These are phyloP conservation scores for Clohesyomyces aquaticus DNA, from an alignment of 495 filamentous ascomycete genomes.

Conservation along the genomic window DNA sequence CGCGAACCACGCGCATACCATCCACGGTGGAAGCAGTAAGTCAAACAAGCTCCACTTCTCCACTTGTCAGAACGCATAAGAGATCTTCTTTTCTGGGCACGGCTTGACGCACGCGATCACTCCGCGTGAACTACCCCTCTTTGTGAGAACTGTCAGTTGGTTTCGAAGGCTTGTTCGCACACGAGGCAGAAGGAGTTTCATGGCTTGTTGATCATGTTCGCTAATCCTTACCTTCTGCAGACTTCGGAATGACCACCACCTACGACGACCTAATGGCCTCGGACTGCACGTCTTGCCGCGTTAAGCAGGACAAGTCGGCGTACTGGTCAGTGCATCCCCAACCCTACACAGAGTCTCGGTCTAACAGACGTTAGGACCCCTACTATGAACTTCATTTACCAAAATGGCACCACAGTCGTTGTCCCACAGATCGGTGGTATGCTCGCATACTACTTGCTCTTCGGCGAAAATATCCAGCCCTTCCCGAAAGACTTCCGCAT, in stretches of 20 bases:
- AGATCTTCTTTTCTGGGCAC: slow-evolving; percentile 17
- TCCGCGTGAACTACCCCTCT: slow-evolving; percentile 2
- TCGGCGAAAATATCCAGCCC: slow-evolving; percentile 63
- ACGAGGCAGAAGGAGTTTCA: slow-evolving; percentile 26
- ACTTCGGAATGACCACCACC: slow-evolving; percentile 54
- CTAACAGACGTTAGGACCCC: slow-evolving; percentile 44
- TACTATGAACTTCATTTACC: slow-evolving; percentile 59
- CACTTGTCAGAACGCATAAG: slow-evolving; percentile 24
- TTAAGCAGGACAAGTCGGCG: slow-evolving; percentile 63
- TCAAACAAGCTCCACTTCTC: slow-evolving; percentile 24
- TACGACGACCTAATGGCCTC: slow-evolving; percentile 52
- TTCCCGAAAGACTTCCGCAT: slow-evolving; percentile 84
- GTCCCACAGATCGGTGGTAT: slow-evolving; percentile 61
- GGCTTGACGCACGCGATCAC: slow-evolving; percentile 6
- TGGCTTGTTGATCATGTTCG: not conserved
- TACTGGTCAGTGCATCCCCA: slow-evolving; percentile 57
- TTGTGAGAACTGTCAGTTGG: slow-evolving; percentile 17
- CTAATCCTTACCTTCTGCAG: slow-evolving; percentile 37
- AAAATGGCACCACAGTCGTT: slow-evolving; percentile 59
- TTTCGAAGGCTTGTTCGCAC: slow-evolving; percentile 12
- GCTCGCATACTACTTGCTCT: slow-evolving; percentile 75
- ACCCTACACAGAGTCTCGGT: not conserved
- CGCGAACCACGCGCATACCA: slow-evolving; percentile 55
- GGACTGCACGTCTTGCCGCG: slow-evolving; percentile 61
- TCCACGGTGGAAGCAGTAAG: slow-evolving; percentile 62